phyloP scores from a whole-genome alignment of 352 stramenopile genomes.

The Globisporangium radiosum region DNA sequence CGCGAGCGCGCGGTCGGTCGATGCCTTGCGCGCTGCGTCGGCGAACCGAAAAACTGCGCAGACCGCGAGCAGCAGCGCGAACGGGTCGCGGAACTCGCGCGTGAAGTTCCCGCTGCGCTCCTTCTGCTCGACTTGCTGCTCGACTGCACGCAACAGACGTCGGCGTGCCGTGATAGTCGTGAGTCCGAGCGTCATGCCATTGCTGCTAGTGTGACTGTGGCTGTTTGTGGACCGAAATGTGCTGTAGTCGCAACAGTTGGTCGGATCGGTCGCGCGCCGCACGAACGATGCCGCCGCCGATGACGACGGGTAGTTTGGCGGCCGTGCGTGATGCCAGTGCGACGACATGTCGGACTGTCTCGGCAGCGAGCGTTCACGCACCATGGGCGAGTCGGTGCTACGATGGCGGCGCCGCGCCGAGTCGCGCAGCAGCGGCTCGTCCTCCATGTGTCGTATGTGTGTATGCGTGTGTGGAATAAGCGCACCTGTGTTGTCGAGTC shows the following conservation, averaged over 20 bases:
- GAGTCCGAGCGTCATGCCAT: conserved; percentile 29
- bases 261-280: not conserved
- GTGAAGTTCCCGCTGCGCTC: conserved; percentile 53
- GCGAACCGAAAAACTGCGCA: conserved; percentile 59
- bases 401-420: not conserved
- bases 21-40: conserved; percentile 32
- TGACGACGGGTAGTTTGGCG: conserved; percentile 9
- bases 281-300: not conserved
- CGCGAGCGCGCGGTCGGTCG: conserved; percentile 16
- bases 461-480: not conserved
- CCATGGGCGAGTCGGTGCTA: not conserved
- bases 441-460: not conserved
- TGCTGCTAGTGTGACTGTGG: conserved; percentile 2
- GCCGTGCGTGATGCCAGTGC: conserved; percentile 5
- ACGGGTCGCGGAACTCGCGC: conserved; percentile 69
- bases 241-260: conserved; percentile 5
- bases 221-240: conserved; percentile 5
- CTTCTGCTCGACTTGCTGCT: conserved; percentile 69
- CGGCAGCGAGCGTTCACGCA: conserved; percentile 2
- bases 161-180: conserved; percentile 39
- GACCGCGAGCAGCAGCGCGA: conserved; percentile 55
- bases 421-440: not conserved
- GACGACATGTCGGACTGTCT: not conserved
- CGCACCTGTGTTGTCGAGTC: too few species aligned
- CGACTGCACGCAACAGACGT: conserved; percentile 54